Base-by-base conservation (phyloP, 2,329 filamentous ascomycete genomes). In the Pyrenochaeta sp. region DNA sequence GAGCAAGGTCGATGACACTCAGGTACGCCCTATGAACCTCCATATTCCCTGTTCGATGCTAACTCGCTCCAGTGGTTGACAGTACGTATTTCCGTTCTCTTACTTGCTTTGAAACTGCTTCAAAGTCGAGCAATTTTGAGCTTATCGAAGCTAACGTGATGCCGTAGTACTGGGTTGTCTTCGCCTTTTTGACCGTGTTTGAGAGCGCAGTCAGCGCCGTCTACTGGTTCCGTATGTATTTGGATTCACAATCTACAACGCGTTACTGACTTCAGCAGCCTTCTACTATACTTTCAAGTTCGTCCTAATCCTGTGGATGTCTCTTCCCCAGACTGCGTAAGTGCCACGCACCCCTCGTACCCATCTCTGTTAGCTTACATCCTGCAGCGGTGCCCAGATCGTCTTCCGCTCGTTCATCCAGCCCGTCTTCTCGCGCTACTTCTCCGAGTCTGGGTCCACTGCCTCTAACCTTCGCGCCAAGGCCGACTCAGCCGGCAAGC, bases 271-370 rank as follows among this genome's bases (percentile, higher is more conserved):
- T 22, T 25, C 34, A 8, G n/a, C 55, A 80, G 81, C 95, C 77
- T 99, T 99, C 85, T 99, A 99, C 90, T 99, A 92, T 83, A 94
- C 93, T 78, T 98, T 99, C 91, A 99, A 99, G 88, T 97, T 99
- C 78, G 84, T 96, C 77, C 91, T 98, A 79, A 86, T 98, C 73
- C 89, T 99, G 79, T 99, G 95, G 95, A 93, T 99, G 83, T 89
- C 94, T 72, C 92, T 99, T 75, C 95, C 95, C 79, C 87, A 91
- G 80, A 97, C 96, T 85, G 85, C 85, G 94, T 97, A 90, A 78
- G 90, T 83, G 43, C 42, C n/a, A 27, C 51, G 19, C 2, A 27
- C 42, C 2, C 24, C 15, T 44, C 5, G 22, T 19, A 27, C 12
- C 6, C 13, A 25, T 44, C 19, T 27, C 27, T 24, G 32, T 27